Evolutionary conservation across 495 filamentous ascomycete genomes (phyloP), one percentile per base, ranked within the genome.

Genomic region (Penicillium salamii): DNA sequence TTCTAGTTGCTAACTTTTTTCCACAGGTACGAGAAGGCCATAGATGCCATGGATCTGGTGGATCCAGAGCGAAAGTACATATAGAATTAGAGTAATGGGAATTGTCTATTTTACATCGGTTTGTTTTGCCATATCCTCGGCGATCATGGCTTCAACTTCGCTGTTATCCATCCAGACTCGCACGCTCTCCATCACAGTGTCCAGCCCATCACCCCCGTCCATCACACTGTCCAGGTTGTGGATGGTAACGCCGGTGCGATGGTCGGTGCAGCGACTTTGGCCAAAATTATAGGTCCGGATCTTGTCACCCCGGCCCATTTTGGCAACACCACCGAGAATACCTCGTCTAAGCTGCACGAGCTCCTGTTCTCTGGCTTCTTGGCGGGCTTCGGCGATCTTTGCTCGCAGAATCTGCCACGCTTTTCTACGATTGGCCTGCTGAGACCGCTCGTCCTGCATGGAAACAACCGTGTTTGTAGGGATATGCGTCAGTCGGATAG

Each of bases 271-370:
- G 42, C 93, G 78, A 67, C 90, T 89, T 69, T 98, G 95, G 26
- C 81, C 81, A 74, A 85, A 98, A 70, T 97, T 96, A 64, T 98
- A 98, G 2, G 93, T 98, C 52, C 93, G 73, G 52, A 98, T 81
- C 70, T 98, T 98, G 67, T 97, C 90, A 19, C 88, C 88, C 37
- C 95, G 82, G 19, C 90, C 90, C 74, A 90, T 89, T 52, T 84
- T 87, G 12, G 78, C 80, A 43, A 91, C 82, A 52, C 89, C 87
- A 3, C 87, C 81, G 52, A 92, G 77, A 28, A 82, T 85, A 39
- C 87, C 87, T 61, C 87, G 79, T 43, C 91, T 71, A 56, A 97
- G 59, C 39, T 74, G 76, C 46, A 83, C 71, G 47, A 91, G 77
- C 59, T 90, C 81, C 62, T 91, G 91, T 64, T 98, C 93, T 35